Evolutionary conservation across 1,284 basidiomycete species (phyloP).

Genomic region (Boletus smithii): DNA sequence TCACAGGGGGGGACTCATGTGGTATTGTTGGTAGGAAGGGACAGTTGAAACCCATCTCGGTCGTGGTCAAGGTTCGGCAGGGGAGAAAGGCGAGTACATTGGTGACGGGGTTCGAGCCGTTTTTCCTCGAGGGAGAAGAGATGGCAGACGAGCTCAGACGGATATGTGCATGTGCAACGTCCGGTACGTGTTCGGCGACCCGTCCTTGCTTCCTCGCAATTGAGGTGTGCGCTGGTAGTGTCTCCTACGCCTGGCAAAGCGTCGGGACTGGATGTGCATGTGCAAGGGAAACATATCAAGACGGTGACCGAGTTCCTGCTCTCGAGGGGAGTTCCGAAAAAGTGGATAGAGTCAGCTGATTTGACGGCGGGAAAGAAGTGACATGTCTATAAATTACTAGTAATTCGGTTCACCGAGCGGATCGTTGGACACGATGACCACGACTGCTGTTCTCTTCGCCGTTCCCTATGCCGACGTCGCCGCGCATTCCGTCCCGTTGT

Average conservation of each 20-base stretch:
- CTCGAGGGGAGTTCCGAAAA: slow-evolving; percentile 67
- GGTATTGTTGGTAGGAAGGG: slow-evolving; percentile 71
- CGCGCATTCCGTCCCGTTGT: slow-evolving; percentile 40
- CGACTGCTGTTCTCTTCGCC: slow-evolving; percentile 23
- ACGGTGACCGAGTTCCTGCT: slow-evolving; percentile 63
- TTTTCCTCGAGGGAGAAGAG: slow-evolving; percentile 62
- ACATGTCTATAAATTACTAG: background rate
- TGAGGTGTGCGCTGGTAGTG: slow-evolving; percentile 40
- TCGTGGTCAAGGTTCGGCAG: slow-evolving; percentile 69
- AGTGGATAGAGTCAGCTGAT: slow-evolving; percentile 61
- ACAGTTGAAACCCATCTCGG: slow-evolving; percentile 60
- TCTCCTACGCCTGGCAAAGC: slow-evolving; percentile 53
- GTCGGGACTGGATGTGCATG: slow-evolving; percentile 63
- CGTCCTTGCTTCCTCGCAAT: background rate
- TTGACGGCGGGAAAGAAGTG: slow-evolving; percentile 25
- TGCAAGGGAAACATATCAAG: slow-evolving; percentile 79
- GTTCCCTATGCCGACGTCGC: slow-evolving; percentile 25
- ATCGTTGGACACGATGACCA: too few species aligned
- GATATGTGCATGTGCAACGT: slow-evolving; percentile 74
- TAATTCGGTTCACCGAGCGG: too few species aligned
- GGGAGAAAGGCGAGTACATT: slow-evolving; percentile 76
- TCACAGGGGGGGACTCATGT: slow-evolving; percentile 1
- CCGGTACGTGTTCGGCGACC: slow-evolving; percentile 42
- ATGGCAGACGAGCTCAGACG: slow-evolving; percentile 79
- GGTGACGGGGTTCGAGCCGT: slow-evolving; percentile 76